Percentiles rank a stretch among this genome's conserved stretches.
Conservation (phyloP, 352 stramenopile species). For the Phytopythium cucurbitacearum region DNA sequence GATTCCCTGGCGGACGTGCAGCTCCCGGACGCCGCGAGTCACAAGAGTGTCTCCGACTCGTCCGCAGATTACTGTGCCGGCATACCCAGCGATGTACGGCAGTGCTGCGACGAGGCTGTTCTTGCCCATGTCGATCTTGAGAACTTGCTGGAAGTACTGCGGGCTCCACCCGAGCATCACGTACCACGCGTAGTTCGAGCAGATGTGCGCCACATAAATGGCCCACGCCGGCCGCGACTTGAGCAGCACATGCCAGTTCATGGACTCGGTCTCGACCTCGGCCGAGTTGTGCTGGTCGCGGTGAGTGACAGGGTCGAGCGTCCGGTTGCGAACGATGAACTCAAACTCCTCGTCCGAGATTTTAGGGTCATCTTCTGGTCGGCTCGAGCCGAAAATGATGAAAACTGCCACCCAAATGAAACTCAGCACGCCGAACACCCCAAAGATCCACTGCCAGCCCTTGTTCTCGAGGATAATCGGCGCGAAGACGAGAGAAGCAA, state of each 20-base stretch:
- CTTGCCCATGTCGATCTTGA: slow-evolving; percentile 66
- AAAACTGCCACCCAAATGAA: slow-evolving; percentile 72
- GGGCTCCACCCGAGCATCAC: slow-evolving; percentile 84
- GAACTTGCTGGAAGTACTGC: slow-evolving; percentile 78
- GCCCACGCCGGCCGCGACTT: slow-evolving; percentile 66
- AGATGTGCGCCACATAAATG: slow-evolving; percentile 82
- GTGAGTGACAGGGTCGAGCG: slow-evolving; percentile 33
- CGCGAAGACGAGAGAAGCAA: slow-evolving; percentile 70
- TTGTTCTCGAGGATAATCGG: slow-evolving; percentile 51
- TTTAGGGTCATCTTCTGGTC: slow-evolving; percentile 51
- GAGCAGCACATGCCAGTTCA: slow-evolving; percentile 70
- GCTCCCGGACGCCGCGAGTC: slow-evolving; percentile 47
- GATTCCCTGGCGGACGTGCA: slow-evolving; percentile 74
- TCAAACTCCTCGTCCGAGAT: slow-evolving; percentile 53
- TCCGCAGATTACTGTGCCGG: slow-evolving; percentile 66
- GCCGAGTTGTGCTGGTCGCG: slow-evolving; percentile 27
- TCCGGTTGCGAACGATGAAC: slow-evolving; percentile 70
- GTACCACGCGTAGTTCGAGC: slow-evolving; percentile 88
- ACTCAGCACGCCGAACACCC: slow-evolving; percentile 70
- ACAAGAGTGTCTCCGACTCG: slow-evolving; percentile 62
- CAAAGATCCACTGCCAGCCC: slow-evolving; percentile 74
- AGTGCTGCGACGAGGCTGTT: slow-evolving; percentile 58
- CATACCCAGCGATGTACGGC: slow-evolving; percentile 76
- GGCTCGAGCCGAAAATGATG: slow-evolving; percentile 47
- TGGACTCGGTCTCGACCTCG: slow-evolving; percentile 30